phyloP scores from a whole-genome alignment of 495 filamentous ascomycete species.

The Penicillium waksmanii region DNA sequence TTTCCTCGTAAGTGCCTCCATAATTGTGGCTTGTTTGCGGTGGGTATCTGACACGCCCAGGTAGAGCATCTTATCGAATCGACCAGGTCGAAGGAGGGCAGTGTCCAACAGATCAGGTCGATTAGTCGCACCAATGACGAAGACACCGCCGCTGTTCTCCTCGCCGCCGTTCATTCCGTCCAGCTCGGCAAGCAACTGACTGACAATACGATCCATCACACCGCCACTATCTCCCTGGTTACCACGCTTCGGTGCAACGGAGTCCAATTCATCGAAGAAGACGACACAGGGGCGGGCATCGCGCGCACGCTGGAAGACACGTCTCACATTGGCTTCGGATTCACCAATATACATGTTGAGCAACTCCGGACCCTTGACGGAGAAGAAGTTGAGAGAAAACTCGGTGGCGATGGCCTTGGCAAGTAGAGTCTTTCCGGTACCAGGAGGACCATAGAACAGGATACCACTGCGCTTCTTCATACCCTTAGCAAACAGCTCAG shows the following conservation, averaged over 20 bases:
- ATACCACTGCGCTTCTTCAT: conserved; percentile 99
- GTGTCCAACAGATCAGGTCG: conserved; percentile 91
- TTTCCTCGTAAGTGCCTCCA: conserved; percentile 93
- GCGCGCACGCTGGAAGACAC: conserved; percentile 92
- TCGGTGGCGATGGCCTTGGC: conserved; percentile 98
- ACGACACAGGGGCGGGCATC: conserved; percentile 98
- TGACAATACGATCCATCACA: conserved; percentile 99
- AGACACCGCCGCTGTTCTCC: conserved; percentile 85
- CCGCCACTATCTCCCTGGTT: conserved; percentile 98
- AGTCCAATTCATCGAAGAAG: conserved; percentile 98
- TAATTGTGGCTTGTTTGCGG: conserved; percentile 90
- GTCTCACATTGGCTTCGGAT: conserved; percentile 94
- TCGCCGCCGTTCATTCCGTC: conserved; percentile 96
- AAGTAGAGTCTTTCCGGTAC: conserved; percentile 94
- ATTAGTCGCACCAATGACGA: conserved; percentile 97
- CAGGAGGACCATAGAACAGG: conserved; percentile 95
- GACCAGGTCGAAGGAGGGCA: conserved; percentile 84
- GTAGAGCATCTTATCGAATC: conserved; percentile 99
- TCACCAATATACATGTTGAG: conserved; percentile 99
- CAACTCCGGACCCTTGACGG: conserved; percentile 94
- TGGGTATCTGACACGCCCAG: conserved; percentile 95
- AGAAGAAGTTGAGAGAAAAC: conserved; percentile 99
- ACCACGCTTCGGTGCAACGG: conserved; percentile 93
- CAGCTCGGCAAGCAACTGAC: conserved; percentile 90
- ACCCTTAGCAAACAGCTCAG: conserved; percentile 94